Base-by-base conservation (phyloP, 768 basidiomycete species). In the Hemileccinum rubropunctum region DNA sequence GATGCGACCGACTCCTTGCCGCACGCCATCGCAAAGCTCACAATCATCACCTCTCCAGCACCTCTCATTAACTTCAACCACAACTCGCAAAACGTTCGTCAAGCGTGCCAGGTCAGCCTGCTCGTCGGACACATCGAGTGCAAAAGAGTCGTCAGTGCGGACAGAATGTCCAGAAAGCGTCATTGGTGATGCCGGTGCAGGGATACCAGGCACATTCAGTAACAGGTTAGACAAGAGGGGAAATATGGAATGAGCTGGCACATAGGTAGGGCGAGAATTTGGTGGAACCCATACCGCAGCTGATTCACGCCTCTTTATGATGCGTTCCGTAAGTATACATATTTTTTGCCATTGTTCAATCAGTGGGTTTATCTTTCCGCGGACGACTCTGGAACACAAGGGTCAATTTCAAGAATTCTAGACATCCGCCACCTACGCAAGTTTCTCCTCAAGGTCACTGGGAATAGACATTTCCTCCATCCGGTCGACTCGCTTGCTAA, bases 271-370 rank as follows among this genome's bases (percentile, higher is more conserved):
- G 75, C 76, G 77, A 70, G 80, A 75, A 74, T 77, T 76, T 74
- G 82, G 75, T 67, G 63, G 65, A 69, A 69, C 71, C 75, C 90
- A 81, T 87, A 89, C 91, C 78, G 89, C 86, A 75, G 89, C 87
- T 71, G 91, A 88, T 77, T 95, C 89, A 62, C 91, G 83, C 71
- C 95, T 82, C 69, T 86, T 91, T 47, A 95, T 80, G 56, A 91
- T 80, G 53, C 93, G 86, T 71, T 98, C 95, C 17, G 86, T 80
- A 47, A 93, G 77, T 48, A 90, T 72, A 65, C 90, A 91, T 63
- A 98, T 84, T 61, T 87, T 85, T 60, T 94, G 90, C 91, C 94
- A 97, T 53, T 90, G 85, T 51, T 92, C 92, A 51, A 98, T 88
- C 35, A 95, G 73, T 3, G 82, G 74, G 38, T 72, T 77, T n/a